Base-by-base conservation (phyloP, 805 yeast species). In the Groenewaldozyma tartarivorans region DNA sequence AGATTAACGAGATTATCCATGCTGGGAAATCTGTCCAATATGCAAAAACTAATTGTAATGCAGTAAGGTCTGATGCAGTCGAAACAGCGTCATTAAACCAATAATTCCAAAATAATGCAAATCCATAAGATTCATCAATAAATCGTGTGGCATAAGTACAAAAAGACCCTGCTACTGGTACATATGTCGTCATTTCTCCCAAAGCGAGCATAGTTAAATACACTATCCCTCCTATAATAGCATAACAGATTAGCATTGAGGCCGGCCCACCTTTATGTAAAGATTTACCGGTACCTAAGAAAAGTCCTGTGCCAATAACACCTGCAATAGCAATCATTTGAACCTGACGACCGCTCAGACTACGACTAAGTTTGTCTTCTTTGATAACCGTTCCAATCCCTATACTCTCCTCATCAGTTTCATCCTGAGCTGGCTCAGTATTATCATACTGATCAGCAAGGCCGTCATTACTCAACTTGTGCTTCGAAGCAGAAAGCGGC, bases 281-380 rank as follows among this genome's bases (percentile, higher is more conserved):
- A 1, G 88, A 78, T 13, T 76, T 63, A 42, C 87, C 86, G 2
- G 88, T 79, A 52, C 88, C 86, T 49, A 83, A 79, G 48, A 83
- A 65, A 42, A 83, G 67, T 54, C 88, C 94, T 1, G 92, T 81
- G 42, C 92, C 92, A 39, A 83, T 62, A 5, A 90, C 83, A 50
- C 92, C 90, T 50, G 92, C 94, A 49, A 84, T 75, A 48, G 92
- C 81, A 54, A 80, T 76, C 81, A 80, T 76, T 42, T 77, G 69
- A 47, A 78, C 68, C 53, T 79, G 86, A 40, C 86, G 59, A 36
- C 81, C 71, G 47, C 69, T 64, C 44, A 69, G 54, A 39, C 62
- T 62, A 45, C 67, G 39, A 40, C 53, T 34, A 4, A 42, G 33
- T 16, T 42, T 38, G 15, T 17, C 15, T 11, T 35, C 38, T 22